Conservation (phyloP, 371 early-diverging fungal genomes). For the Sporodiniella umbellata region DNA sequence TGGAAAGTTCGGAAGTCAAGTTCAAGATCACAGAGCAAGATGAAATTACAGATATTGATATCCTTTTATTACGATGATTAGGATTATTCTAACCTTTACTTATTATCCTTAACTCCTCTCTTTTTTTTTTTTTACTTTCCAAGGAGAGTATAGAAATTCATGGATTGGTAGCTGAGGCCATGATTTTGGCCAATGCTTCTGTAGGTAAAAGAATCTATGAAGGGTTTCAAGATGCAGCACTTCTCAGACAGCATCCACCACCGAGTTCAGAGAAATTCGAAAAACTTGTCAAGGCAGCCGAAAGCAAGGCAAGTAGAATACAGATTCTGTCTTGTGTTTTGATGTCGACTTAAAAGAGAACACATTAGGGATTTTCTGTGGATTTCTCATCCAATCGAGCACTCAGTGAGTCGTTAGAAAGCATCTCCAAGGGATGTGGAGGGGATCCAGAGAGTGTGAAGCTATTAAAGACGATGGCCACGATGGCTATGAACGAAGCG, state of each 20-base stretch:
- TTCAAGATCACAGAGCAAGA: slow-evolving; percentile 63
- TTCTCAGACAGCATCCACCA: slow-evolving; percentile 84
- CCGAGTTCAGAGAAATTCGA: slow-evolving; percentile 67
- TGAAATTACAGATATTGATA: slow-evolving; percentile 63
- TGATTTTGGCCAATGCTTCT: slow-evolving; percentile 96
- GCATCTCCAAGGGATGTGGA: slow-evolving; percentile 27
- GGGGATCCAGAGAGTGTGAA: slow-evolving; percentile 56
- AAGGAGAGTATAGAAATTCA: slow-evolving; percentile 88
- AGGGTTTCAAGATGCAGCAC: slow-evolving; percentile 77
- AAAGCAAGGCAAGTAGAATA: slow-evolving; percentile 38
- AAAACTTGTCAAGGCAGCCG: slow-evolving; percentile 65
- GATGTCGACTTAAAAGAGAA: too few relatives aligned
- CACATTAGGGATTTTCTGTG: slow-evolving; percentile 53
- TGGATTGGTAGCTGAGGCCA: slow-evolving; percentile 97
- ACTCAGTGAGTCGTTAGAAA: slow-evolving; percentile 57
- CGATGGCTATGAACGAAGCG: slow-evolving; percentile 78
- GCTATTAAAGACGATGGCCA: slow-evolving; percentile 72
- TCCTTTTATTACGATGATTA: too few relatives aligned
- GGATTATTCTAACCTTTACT: too few relatives aligned
- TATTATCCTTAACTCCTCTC: slow-evolving; percentile 14
- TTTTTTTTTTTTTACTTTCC: slow-evolving; percentile 45
- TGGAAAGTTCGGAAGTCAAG: slow-evolving; percentile 75
- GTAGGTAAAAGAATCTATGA: slow-evolving; percentile 88
- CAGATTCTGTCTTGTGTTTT: not conserved
- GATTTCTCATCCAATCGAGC: slow-evolving; percentile 67